Evolutionary conservation across 306 rosid species (phyloP), one percentile per base, ranked within the genome.

Genomic region (Citrullus colocynthis): DNA sequence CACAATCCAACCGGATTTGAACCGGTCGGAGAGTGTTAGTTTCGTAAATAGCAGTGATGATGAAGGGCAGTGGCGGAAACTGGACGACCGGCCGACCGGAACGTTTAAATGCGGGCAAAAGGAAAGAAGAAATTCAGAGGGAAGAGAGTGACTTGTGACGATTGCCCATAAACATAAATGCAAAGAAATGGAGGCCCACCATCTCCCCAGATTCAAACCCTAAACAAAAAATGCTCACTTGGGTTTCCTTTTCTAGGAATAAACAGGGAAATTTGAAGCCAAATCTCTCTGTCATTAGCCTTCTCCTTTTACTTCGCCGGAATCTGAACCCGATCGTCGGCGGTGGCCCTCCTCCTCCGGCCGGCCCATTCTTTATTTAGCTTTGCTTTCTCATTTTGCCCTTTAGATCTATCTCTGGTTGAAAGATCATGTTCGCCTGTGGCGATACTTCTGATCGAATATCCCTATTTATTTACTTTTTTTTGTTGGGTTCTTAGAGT

Each of bases 81-180:
- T 21, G 3, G 75, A 6, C 21, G n/a, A 42, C 28, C 77, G 49
- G 55, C 62, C 77, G 79, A 83, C 91, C 86, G 85, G 65, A 89
- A 82, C 85, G 78, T 90, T 89, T 88, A 86, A 89, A 88, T 89
- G 79, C 81, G 69, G 76, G 52, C 41, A 6, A 59, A 6, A 14
- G 69, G 17, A 42, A 71, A 60, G 58, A 77, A 36, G 41, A 42
- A 74, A 54, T 52, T 6, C 81, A 80, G 45, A 66, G 28, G 76
- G 16, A 6, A 41, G 76, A 84, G 81, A 83, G 84, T 81, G 87
- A 87, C 89, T 21, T 37, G 74, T 83, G 49, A 52, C 84, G 78
- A 86, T 77, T 79, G 85, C 15, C 69, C 79, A 18, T 42, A 71
- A 58, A 21, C 80, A 80, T 82, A 37, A 81, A 85, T 85, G 87